Evolutionary conservation across 768 basidiomycete genomes (phyloP), one percentile per base, ranked within the genome.

Genomic region (Pisolithus marmoratus): DNA sequence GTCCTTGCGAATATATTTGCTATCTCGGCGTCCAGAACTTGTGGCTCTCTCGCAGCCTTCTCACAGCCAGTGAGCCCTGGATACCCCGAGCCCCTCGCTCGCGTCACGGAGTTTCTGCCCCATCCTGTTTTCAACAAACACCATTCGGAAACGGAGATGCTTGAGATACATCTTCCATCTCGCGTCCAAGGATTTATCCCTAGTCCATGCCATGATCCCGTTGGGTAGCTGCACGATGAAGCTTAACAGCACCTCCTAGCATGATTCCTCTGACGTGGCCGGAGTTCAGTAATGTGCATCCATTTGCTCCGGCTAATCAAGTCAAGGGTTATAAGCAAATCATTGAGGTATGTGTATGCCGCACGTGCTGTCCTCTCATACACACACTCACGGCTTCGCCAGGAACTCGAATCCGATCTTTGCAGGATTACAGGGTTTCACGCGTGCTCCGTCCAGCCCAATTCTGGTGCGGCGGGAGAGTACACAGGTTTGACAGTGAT

Each of bases 151-250:
- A 99, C 96, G 0, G 94, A 97, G 72, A 94, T 99, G 89, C 75
- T n/a, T 99, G 31, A 92, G 96, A 36, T 96, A 97, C 70, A 90
- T 98, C 63, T 83, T 91, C 71, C 87, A 93, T 59, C 81, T 99
- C 46, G 90, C 94, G 54, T 85, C 85, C 36, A 98, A 98, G 73
- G 96, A 99, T 65, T 81, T 98, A 52, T 87, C 91, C 26, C 84
- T 99, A 29, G 87, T 90, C 8, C 96, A 99, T 66, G 83, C 91
- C 42, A 97, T 98, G 92, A 97, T 96, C 59, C 86, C 91, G 12
- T 81, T 94, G 3, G 94, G 94, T 52, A 94, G 91, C 66, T 94
- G 94, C 70, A 95, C 94, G 6, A 96, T 95, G 94, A 96, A 98
- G 72, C 79, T 99, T 51, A 99, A 99, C 74, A 93, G 92, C 64